Conservation (phyloP, 805 yeast species). For the Saccharomycopsis olivae region DNA sequence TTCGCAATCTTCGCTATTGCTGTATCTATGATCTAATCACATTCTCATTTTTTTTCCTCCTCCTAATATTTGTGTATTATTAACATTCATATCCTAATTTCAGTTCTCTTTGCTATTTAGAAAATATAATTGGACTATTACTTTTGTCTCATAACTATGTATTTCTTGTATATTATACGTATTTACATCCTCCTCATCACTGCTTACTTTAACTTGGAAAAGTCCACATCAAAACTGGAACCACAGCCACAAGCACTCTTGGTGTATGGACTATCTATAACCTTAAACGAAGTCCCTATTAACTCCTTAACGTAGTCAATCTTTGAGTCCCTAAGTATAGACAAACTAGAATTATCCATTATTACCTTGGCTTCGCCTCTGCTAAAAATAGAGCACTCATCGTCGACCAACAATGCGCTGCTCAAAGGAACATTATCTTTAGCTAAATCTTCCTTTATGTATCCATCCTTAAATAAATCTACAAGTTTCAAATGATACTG, state of each 20-base stretch:
- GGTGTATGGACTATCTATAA: constrained; percentile 83
- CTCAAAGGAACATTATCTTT: neutral
- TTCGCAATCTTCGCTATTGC: neutral
- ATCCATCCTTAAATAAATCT: constrained; percentile 28
- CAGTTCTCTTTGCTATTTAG: too few relatives aligned
- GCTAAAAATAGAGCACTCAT: constrained; percentile 41
- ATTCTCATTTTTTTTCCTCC: too few relatives aligned
- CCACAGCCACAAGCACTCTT: constrained; percentile 80
- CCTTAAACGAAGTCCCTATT: constrained; percentile 89
- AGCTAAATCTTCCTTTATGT: constrained; percentile 20
- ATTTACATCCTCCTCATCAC: too few relatives aligned
- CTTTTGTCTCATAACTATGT: too few relatives aligned
- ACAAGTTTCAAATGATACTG: constrained; percentile 72
- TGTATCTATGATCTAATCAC: neutral
- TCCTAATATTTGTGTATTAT: too few relatives aligned
- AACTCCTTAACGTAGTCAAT: constrained; percentile 85
- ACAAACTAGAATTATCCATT: constrained; percentile 71
- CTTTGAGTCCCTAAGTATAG: constrained; percentile 73
- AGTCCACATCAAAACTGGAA: constrained; percentile 65
- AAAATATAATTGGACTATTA: too few relatives aligned
- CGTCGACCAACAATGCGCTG: constrained; percentile 19
- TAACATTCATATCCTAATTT: too few relatives aligned
- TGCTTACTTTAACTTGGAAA: too few relatives aligned
- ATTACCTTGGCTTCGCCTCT: constrained; percentile 63
- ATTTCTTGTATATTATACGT: too few relatives aligned